Base-by-base conservation (phyloP, 2,329 filamentous ascomycete genomes). In the Paecilomyces fulvus region DNA sequence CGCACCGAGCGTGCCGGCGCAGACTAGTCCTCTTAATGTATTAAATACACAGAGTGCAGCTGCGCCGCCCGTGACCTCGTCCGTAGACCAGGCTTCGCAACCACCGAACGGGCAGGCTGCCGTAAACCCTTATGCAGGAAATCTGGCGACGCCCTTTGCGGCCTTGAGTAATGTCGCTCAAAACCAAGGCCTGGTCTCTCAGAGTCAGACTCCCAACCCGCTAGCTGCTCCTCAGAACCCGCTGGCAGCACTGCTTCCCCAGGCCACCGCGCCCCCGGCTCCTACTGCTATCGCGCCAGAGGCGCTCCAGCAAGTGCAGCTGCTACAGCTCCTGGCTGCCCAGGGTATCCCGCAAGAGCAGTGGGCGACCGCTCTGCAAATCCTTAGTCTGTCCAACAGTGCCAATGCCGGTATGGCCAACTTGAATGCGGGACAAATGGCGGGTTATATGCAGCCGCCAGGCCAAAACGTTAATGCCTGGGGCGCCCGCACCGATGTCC, bases 281-380 rank as follows among this genome's bases (percentile, higher is more conserved):
- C 62, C 64, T 25, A 58, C 67, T 25, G 60, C 64, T 30, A 61
- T 72, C 55, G 63, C 66, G 23, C 72, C 75, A 54, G 76, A 77
- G 62, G 83, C 81, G 60, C 76, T 88, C 56, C 84, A 88, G 68
- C 88, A 91, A 67, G 78, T 92, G 55, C 78, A 87, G 70, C 75
- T 94, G 60, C 82, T 95, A 64, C 88, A 91, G 73, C 80, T 88
- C 10, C 79, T 95, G 55, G 81, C 86, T 57, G 84, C 87, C 31
- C 87, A 90, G 70, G 89, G 89, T 51, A 79, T 94, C 25, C 82
- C 88, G 2, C 80, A 88, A 71, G 90, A 94, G 59, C 87, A 92
- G 72, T 90, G 90, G 74, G 84, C 72, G 6, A 77, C 80, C 2
- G 78, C 81, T n/a, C 66, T 83, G 31, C 73, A 79, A 63, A 76